Evolutionary conservation across 2,329 filamentous ascomycete genomes (phyloP), one percentile per base, ranked within the genome.

Genomic region (Pseudogymnoascus destructans): DNA sequence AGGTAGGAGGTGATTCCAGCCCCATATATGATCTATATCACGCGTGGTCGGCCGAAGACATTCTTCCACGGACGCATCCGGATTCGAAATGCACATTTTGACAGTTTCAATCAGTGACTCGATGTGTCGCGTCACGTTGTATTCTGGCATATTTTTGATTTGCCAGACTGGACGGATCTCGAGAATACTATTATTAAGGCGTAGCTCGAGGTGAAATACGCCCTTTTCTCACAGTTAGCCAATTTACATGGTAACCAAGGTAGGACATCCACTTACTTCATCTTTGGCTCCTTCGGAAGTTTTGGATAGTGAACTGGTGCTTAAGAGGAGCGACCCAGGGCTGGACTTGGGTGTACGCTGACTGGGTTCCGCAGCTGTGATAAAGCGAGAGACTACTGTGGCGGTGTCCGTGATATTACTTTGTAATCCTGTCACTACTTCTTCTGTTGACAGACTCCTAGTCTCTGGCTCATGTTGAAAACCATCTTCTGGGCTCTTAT

Each of bases 21-120:
- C 64, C 76, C 77, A 78, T 42, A 78, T 71, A 19, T 73, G 66
- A 13, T 71, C 64, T 3, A 76, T 63, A 58, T 78, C 75, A n/a
- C 66, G 67, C 67, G 63, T 5, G 59, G 64, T 66, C 8, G 71
- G 70, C 1, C 64, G 63, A 35, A 74, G 62, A 40, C 63, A 67
- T 13, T 68, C 61, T 59, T 70, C 61, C 13, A 76, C 64, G 3
- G 70, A 60, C 4, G 60, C 58, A 0, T 64, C 58, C 1, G 66
- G 67, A 32, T 65, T 66, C 9, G 66, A 62, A 19, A 73, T 60
- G 59, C 69, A 72, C 13, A 68, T 57, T 52, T 66, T 63, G 57
- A 78, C 60, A 1, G 68, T 72, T 54, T 78, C 72, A 55, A 69
- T 67, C 30, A 78, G 68, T 21, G 70, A 71, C 38, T 73, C 67